Percentiles rank a stretch among this genome's conserved stretches.
Conservation (phyloP, 345 rosid genomes). For the Acer campestre region DNA sequence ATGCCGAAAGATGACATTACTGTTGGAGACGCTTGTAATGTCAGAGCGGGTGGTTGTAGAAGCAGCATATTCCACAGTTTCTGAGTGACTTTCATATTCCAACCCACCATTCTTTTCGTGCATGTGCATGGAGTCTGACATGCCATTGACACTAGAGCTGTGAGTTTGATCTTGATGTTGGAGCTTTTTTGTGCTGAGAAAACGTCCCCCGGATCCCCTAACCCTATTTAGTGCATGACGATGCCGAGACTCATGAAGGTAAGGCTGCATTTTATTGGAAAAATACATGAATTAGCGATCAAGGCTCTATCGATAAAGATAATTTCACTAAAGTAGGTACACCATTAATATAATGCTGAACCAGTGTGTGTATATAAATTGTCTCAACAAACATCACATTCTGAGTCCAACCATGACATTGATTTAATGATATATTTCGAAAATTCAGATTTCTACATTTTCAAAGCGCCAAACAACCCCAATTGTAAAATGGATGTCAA, state of each 20-base stretch:
- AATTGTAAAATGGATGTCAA: not conserved
- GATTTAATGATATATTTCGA: not conserved
- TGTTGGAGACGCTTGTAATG: constrained; percentile 18
- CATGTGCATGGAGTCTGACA: constrained; percentile 7
- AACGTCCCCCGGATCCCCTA: constrained; percentile 59
- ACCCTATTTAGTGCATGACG: constrained; percentile 50
- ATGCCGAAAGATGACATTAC: constrained; percentile 16
- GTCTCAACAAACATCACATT: not conserved
- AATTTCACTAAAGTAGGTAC: not conserved
- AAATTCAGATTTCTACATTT: not conserved
- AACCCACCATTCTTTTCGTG: not conserved
- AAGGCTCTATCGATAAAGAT: not conserved
- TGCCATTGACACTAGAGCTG: not conserved
- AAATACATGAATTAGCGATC: not conserved
- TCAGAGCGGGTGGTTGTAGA: constrained; percentile 27
- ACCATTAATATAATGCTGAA: not conserved
- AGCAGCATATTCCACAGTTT: constrained; percentile 17
- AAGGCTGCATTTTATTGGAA: constrained; percentile 40
- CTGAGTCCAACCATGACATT: not conserved
- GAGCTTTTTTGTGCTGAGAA: constrained; percentile 42
- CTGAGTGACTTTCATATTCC: constrained; percentile 14
- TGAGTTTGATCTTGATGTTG: constrained; percentile 18
- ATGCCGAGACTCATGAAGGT: constrained; percentile 61
- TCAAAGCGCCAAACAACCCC: not conserved
- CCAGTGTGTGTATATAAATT: not conserved